These are phyloP conservation scores for Magnusiomyces tetraspermus DNA, from an alignment of 1,139 yeast species.

Conservation along the genomic window DNA sequence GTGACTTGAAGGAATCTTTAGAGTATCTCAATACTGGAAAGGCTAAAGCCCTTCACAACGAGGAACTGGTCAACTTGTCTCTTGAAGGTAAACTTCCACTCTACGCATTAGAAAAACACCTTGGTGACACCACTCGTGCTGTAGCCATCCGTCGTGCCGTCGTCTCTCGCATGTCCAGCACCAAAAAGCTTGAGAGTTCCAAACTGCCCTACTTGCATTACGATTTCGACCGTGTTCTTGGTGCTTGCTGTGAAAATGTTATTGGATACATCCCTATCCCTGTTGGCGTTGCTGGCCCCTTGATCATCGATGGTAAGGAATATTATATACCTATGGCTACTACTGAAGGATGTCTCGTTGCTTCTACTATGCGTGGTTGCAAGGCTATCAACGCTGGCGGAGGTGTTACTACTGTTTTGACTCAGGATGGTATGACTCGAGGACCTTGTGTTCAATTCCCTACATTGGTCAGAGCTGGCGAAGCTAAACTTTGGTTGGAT, in stretches of 20 bases:
- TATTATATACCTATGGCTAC: constrained; percentile 98
- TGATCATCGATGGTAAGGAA: constrained; percentile 77
- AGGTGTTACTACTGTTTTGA: constrained; percentile 84
- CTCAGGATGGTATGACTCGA: constrained; percentile 97
- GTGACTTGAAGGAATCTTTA: constrained; percentile 53
- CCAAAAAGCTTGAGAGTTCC: constrained; percentile 65
- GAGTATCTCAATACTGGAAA: constrained; percentile 62
- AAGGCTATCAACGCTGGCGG: constrained; percentile 97
- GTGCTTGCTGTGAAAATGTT: constrained; percentile 98
- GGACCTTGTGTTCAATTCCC: constrained; percentile 96
- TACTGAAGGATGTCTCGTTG: constrained; percentile 96
- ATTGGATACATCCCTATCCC: constrained; percentile 95
- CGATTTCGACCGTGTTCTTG: constrained; percentile 92
- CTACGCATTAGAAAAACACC: constrained; percentile 87
- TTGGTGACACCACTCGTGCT: constrained; percentile 81
- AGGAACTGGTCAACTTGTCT: constrained; percentile 65
- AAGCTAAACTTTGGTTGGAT: constrained; percentile 91
- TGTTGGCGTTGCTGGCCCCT: constrained; percentile 96
- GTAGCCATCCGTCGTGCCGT: constrained; percentile 88
- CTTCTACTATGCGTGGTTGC: constrained; percentile 98
- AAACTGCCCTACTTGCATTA: constrained; percentile 72
- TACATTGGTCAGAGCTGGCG: constrained; percentile 76
- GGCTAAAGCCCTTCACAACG: constrained; percentile 54
- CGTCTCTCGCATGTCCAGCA: constrained; percentile 70
- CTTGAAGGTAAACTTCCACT: constrained; percentile 74